Base-by-base conservation (phyloP, 257 asterid species). In the Nicotiana tomentosiformis region DNA sequence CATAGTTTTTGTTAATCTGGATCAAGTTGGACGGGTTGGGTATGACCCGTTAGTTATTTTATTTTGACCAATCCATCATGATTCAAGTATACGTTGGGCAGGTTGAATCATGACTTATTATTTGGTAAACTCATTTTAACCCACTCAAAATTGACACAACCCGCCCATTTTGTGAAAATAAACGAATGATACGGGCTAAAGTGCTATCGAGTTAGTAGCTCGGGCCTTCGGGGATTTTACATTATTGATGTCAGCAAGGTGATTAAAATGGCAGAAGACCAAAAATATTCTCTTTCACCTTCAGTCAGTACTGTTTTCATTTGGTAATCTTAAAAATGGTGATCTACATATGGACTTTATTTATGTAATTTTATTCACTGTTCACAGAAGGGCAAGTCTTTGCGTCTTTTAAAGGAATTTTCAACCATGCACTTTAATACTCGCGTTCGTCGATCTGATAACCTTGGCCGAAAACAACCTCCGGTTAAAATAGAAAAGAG, bases 351-450 rank as follows among this genome's bases (percentile, higher is more conserved):
- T 3, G 58, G 58, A 53, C 18, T 12, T 53, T 53, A 53, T 53
- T 53, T 4, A 53, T 53, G 10, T 53, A 53, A 53, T 53, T 37
- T 53, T 14, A 53, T 53, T 53, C 58, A 14, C 58, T 53, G 17
- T 53, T 53, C 58, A 53, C 88, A 95, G 98, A 90, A 88, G 87
- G 96, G 89, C 82, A 84, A 85, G 82, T 95, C 97, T 86, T 84
- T 95, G 85, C 98, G 93, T 61, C 91, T 95, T 76, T 89, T 93
- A 84, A 90, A 84, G 88, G 89, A 89, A 87, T 93, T 95, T 85
- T 92, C 96, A 62, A 92, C 93, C 20, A 90, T 89, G 61, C 85
- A 83, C 83, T 92, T 95, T 86, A 91, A 92, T 85, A 88, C 83
- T 88, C 88, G 32, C 77, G 90, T 89, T 56, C 83, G 82, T 60